Evolutionary conservation across 371 early-diverging fungal species (phyloP).

Genomic region (Mortierella sp.): DNA sequence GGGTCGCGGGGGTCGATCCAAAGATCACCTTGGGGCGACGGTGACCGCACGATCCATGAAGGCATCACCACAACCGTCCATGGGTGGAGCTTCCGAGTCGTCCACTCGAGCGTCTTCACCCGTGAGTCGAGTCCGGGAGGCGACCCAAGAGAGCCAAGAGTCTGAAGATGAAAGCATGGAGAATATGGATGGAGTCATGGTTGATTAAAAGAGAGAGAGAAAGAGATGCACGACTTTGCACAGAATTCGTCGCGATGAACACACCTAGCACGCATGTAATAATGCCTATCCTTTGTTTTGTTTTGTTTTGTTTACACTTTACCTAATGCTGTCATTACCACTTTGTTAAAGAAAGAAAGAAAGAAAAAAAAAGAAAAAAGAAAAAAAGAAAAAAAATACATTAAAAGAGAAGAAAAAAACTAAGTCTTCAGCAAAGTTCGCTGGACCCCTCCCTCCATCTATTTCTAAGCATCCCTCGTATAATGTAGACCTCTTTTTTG

Average conservation of each 20-base stretch:
- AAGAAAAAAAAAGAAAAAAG: background rate
- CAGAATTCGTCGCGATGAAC: background rate
- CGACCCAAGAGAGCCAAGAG: background rate
- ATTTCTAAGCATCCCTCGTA: too few relatives aligned
- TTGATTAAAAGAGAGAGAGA: background rate
- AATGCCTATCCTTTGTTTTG: background rate
- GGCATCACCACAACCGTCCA: background rate
- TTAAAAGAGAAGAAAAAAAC: background rate
- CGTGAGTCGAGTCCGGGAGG: background rate
- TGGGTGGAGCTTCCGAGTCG: background rate
- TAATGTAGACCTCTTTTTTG: too few relatives aligned
- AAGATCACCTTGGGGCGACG: background rate
- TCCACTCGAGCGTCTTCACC: constrained; percentile 6
- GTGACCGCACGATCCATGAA: background rate
- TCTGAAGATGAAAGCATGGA: constrained; percentile 2
- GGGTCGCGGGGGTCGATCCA: background rate
- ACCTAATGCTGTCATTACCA: too few relatives aligned
- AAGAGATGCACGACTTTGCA: background rate
- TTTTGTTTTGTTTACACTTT: background rate
- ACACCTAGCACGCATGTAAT: background rate
- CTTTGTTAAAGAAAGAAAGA: too few relatives aligned
- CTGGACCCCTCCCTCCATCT: too few relatives aligned
- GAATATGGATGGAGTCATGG: background rate
- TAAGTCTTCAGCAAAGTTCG: too few relatives aligned
- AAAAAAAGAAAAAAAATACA: background rate